Percentiles rank a stretch among this genome's conserved stretches.
phyloP scores from a whole-genome alignment of 495 filamentous ascomycete genomes.

The Penicillium ochrochloron region DNA sequence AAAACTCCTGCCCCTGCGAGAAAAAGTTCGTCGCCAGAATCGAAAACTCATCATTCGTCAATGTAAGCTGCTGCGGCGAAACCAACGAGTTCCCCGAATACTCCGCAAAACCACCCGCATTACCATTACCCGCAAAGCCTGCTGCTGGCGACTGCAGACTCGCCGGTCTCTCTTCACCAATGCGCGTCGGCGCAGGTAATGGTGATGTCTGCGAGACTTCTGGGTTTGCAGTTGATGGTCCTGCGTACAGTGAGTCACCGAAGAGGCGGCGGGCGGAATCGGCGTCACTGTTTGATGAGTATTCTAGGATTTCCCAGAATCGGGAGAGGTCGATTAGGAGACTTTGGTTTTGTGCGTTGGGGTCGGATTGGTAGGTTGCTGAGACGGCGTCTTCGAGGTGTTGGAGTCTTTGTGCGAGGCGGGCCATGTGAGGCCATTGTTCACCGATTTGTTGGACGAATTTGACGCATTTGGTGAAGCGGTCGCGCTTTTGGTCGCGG shows the following conservation, averaged over 20 bases:
- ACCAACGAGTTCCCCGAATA: conserved; percentile 30
- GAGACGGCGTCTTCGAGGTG: conserved; percentile 51
- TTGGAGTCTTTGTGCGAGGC: conserved; percentile 49
- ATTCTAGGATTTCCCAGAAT: conserved; percentile 57
- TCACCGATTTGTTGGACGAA: conserved; percentile 48
- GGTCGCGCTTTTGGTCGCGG: conserved; percentile 47
- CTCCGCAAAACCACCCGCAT: conserved; percentile 18
- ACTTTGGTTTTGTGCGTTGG: conserved; percentile 46
- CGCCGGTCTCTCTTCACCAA: conserved; percentile 32
- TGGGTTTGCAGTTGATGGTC: conserved; percentile 26
- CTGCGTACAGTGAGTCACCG: conserved; percentile 43
- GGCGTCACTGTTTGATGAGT: conserved; percentile 49
- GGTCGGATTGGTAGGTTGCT: conserved; percentile 47
- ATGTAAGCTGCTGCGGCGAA: conserved; percentile 34
- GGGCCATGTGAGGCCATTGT: conserved; percentile 54
- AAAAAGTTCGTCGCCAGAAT: conserved; percentile 56
- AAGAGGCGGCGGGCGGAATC: conserved; percentile 48
- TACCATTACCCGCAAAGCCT: conserved; percentile 25
- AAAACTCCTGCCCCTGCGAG: conserved; percentile 50
- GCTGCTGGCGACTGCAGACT: conserved; percentile 17
- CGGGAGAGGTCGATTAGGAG: conserved; percentile 53
- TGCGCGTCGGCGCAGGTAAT: conserved; percentile 49
- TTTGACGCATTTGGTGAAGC: conserved; percentile 51
- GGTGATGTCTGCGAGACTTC: conserved; percentile 53
- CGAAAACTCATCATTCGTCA: conserved; percentile 51